Evolutionary conservation across 192 early-diverging fungal species (phyloP).

Genomic region (Coemansia sp.): DNA sequence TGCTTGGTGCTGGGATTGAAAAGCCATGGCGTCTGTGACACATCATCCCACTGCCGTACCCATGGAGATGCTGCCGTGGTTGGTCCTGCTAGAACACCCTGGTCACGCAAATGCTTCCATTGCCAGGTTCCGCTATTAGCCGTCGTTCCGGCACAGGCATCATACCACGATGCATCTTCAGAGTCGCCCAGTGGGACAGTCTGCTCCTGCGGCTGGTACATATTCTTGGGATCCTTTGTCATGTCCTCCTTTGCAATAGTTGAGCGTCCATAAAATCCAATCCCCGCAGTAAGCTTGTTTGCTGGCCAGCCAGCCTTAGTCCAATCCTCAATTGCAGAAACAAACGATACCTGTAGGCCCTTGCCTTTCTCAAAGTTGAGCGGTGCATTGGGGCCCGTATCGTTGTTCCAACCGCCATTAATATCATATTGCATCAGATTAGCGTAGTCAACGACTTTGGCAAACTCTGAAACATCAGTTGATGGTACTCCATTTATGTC

Average conservation of each 20-base stretch:
- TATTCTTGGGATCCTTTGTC: constrained; percentile 46
- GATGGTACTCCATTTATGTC: constrained; percentile 50
- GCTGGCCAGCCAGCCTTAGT: constrained; percentile 59
- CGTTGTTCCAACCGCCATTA: constrained; percentile 56
- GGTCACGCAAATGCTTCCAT: constrained; percentile 61
- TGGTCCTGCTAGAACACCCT: constrained; percentile 52
- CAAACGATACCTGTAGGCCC: constrained; percentile 47
- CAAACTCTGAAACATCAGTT: constrained; percentile 59
- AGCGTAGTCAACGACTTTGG: constrained; percentile 61
- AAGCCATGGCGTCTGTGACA: constrained; percentile 67
- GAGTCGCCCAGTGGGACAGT: constrained; percentile 54
- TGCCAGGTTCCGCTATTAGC: constrained; percentile 64
- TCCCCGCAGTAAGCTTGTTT: constrained; percentile 60
- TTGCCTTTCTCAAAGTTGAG: constrained; percentile 41
- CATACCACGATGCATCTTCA: constrained; percentile 58
- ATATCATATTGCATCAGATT: constrained; percentile 74
- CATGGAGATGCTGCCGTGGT: constrained; percentile 59
- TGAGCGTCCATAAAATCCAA: constrained; percentile 64
- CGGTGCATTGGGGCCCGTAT: constrained; percentile 64
- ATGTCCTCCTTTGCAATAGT: constrained; percentile 53
- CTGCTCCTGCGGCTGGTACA: constrained; percentile 45
- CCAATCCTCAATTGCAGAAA: constrained; percentile 55
- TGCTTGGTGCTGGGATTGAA: constrained; percentile 59
- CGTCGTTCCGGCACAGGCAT: constrained; percentile 47
- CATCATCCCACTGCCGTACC: constrained; percentile 63